Evolutionary conservation across 2,329 filamentous ascomycete species (phyloP).

Genomic region (Cercospora janseana): DNA sequence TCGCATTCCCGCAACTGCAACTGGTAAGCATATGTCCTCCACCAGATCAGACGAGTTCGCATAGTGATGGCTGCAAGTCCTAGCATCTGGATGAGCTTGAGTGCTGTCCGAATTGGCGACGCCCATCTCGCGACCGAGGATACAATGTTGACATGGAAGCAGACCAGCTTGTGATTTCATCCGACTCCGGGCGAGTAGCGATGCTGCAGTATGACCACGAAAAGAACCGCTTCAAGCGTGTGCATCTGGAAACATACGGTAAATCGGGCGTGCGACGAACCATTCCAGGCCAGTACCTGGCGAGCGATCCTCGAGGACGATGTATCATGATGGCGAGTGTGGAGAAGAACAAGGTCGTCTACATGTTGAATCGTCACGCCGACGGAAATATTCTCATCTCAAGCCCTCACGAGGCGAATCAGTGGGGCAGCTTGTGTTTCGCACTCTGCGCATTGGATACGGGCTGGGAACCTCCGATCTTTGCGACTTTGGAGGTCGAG

Average conservation of each 20-base stretch:
- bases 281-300: slow-evolving; percentile 92
- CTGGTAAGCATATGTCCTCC: slow-evolving; percentile 60
- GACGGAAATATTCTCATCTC: slow-evolving; percentile 96
- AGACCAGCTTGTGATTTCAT: slow-evolving; percentile 96
- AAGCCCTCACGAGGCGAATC: slow-evolving; percentile 93
- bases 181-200: slow-evolving; percentile 91
- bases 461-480: slow-evolving; percentile 94
- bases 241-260: slow-evolving; percentile 96
- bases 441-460: slow-evolving; percentile 87
- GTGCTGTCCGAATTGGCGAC: neutral
- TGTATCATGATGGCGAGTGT: slow-evolving; percentile 90
- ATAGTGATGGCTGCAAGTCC: slow-evolving; percentile 45
- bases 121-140: neutral
- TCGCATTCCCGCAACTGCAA: slow-evolving; percentile 85
- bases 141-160: slow-evolving; percentile 15
- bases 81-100: slow-evolving; percentile 17
- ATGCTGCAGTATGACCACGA: slow-evolving; percentile 88
- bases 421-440: slow-evolving; percentile 85
- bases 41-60: slow-evolving; percentile 35
- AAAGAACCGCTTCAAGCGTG: slow-evolving; percentile 80
- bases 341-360: slow-evolving; percentile 99
- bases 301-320: slow-evolving; percentile 90
- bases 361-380: slow-evolving; percentile 92
- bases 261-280: slow-evolving; percentile 94
- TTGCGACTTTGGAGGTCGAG: slow-evolving; percentile 90